phyloP scores from a whole-genome alignment of 2,329 filamentous ascomycete species.

The Zymoseptoria pseudotritici region DNA sequence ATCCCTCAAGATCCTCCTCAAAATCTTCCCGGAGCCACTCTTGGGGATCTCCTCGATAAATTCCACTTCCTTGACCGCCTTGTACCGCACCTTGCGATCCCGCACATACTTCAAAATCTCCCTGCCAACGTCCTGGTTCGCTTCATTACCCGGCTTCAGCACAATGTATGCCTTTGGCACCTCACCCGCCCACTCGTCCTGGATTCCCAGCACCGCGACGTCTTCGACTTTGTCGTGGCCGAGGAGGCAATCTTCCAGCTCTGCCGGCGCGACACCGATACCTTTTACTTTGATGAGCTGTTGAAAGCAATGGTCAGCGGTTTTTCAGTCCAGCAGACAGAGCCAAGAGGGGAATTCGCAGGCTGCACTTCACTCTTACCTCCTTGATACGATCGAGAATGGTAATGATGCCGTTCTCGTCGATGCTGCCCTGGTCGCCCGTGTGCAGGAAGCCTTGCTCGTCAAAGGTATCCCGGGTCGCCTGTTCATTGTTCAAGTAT shows the following conservation, averaged over 20 bases:
- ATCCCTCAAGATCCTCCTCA: slow-evolving; percentile 34
- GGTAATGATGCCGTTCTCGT: slow-evolving; percentile 43
- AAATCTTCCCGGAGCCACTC: slow-evolving; percentile 29
- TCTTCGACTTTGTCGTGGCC: slow-evolving; percentile 42
- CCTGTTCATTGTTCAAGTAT: slow-evolving; percentile 46
- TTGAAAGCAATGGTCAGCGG: slow-evolving; percentile 48
- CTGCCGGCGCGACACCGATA: slow-evolving; percentile 46
- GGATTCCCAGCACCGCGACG: slow-evolving; percentile 44
- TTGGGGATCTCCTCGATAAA: slow-evolving; percentile 29
- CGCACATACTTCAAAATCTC: slow-evolving; percentile 37
- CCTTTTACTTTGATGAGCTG: slow-evolving; percentile 48
- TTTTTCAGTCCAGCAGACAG: slow-evolving; percentile 45
- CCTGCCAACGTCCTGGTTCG: slow-evolving; percentile 27
- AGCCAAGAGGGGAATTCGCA: slow-evolving; percentile 32
- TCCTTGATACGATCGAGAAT: slow-evolving; percentile 46
- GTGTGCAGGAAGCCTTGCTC: slow-evolving; percentile 41
- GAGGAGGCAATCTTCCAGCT: slow-evolving; percentile 44
- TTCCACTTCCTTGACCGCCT: slow-evolving; percentile 41
- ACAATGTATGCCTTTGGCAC: slow-evolving; percentile 29
- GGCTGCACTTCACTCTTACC: slow-evolving; percentile 49
- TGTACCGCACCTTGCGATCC: slow-evolving; percentile 39
- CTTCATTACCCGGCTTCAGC: slow-evolving; percentile 23
- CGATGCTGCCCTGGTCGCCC: slow-evolving; percentile 37
- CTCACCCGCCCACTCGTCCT: slow-evolving; percentile 36
- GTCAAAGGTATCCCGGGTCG: slow-evolving; percentile 46